A percentile compares a stretch with the other conserved stretches of the same genome.
Evolutionary conservation across 225 moss, liverwort and hornwort genomes (phyloP).

Genomic region (Antitrichia curtipendula): DNA sequence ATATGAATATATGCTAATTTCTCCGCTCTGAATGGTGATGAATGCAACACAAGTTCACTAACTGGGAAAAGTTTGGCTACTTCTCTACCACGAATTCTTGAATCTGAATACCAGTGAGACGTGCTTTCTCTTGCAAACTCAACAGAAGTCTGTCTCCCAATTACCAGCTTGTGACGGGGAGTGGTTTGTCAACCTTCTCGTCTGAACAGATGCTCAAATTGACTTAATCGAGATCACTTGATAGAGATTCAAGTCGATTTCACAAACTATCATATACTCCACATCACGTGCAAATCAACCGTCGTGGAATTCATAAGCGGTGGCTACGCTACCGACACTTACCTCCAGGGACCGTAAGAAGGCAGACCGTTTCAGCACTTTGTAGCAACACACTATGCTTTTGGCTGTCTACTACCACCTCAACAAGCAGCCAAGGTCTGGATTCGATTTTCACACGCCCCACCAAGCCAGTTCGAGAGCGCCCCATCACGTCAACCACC

Average conservation of each 20-base stretch:
- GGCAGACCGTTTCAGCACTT: constrained; percentile 86
- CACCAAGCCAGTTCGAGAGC: constrained; percentile 52
- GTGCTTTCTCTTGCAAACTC: constrained; percentile 59
- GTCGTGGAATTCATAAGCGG: neutral
- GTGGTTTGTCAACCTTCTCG: constrained; percentile 1
- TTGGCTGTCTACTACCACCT: constrained; percentile 53
- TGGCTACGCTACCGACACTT: constrained; percentile 23
- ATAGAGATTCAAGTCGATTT: neutral
- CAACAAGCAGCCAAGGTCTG: constrained; percentile 69
- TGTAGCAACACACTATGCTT: constrained; percentile 72
- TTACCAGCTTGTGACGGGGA: constrained; percentile 67
- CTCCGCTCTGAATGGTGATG: too few species aligned
- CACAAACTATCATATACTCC: neutral
- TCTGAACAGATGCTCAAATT: neutral
- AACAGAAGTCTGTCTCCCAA: constrained; percentile 55
- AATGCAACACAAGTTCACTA: too few species aligned
- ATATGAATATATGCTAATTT: too few species aligned
- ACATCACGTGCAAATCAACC: neutral
- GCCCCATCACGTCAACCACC: constrained; percentile 58
- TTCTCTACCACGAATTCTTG: constrained; percentile 43
- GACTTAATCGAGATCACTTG: neutral
- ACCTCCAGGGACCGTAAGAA: constrained; percentile 52
- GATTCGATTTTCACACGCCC: constrained; percentile 91
- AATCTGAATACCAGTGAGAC: constrained; percentile 76
- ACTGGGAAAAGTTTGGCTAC: neutral